Evolutionary conservation across 805 yeast genomes (phyloP).

Genomic region (Ogataea neopini): DNA sequence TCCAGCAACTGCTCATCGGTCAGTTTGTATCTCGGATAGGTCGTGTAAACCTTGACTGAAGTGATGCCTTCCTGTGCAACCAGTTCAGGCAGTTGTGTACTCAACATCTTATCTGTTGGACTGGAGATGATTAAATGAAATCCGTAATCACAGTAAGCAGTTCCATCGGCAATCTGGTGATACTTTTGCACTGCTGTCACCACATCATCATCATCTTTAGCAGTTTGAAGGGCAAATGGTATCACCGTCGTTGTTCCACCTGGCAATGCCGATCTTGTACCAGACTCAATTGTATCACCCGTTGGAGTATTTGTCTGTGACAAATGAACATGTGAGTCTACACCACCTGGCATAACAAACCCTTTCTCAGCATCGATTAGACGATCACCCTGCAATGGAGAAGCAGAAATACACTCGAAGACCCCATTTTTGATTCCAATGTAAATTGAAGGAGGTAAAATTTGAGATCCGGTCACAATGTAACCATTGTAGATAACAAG

Average conservation of each 20-base stretch:
- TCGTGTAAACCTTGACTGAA: slow-evolving; percentile 45
- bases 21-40: slow-evolving; percentile 45
- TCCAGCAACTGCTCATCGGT: slow-evolving; percentile 42
- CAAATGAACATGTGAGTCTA: slow-evolving; percentile 51
- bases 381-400: slow-evolving; percentile 20
- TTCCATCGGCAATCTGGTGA: slow-evolving; percentile 35
- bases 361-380: slow-evolving; percentile 47
- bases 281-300: slow-evolving; percentile 47
- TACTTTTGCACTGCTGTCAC: slow-evolving; percentile 25
- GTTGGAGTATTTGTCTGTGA: slow-evolving; percentile 43
- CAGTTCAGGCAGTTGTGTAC: slow-evolving; percentile 35
- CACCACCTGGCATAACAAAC: slow-evolving; percentile 51
- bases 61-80: slow-evolving; percentile 40
- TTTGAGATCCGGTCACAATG: slow-evolving; percentile 34
- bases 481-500: slow-evolving; percentile 35
- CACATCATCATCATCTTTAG: slow-evolving; percentile 29
- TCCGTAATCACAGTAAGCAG: slow-evolving; percentile 47
- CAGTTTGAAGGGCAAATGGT: slow-evolving; percentile 46
- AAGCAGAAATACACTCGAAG: slow-evolving; percentile 19
- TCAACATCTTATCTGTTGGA: slow-evolving; percentile 20
- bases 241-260: slow-evolving; percentile 54
- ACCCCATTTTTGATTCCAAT: slow-evolving; percentile 38
- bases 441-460: slow-evolving; percentile 35
- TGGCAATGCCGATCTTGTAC: slow-evolving; percentile 46
- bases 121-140: slow-evolving; percentile 45